Base-by-base conservation (phyloP, 2,329 filamentous ascomycete genomes). In the Penicillium sp. region DNA sequence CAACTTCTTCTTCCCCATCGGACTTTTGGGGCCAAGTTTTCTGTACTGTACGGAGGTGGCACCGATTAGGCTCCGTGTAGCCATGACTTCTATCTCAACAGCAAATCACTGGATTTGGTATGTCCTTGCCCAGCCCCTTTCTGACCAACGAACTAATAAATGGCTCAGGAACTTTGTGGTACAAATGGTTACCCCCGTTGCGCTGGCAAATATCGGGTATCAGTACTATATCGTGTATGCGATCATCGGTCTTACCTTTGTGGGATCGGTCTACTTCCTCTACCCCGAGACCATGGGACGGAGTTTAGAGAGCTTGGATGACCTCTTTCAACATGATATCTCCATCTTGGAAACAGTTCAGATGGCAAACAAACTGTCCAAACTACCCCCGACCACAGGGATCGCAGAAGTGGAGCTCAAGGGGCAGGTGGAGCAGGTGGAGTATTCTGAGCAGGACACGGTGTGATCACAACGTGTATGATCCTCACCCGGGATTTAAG, bases 251-350 rank as follows among this genome's bases (percentile, higher is more conserved):
- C 55, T 52, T 4, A 41, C 49, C 22, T 57, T 60, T 8, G 55
- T 57, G 1, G 38, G 51, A 5, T 13, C 42, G 1, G 59, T 61
- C 10, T 65, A 61, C 32, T 56, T 65, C 22, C 56, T 65, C 50
- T 64, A 59, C 29, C 61, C 62, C 1, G 62, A 65, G 36, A 65
- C 62, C 1, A 61, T 57, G 54, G 50, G 55, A 10, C 59, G 55
- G 22, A 56, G 46, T 24, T 51, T 65, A 3, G 61, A 65, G 44
- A 32, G 48, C 27, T 42, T 44, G 24, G 42, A 45, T 22, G 10
- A 42, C 29, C 40, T 40, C 24, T 43, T 43, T 11, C 41, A 43
- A 22, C 22, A 43, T 5, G 42, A 43, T 42, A 18, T 50, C n/a
- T 16, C 44, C 32, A 31, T 22, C 14, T n/a, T 21, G 10, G 41